A percentile compares a stretch with the other conserved stretches of the same genome.
Evolutionary conservation across 805 yeast genomes (phyloP).

Genomic region (Millerozyma miso): DNA sequence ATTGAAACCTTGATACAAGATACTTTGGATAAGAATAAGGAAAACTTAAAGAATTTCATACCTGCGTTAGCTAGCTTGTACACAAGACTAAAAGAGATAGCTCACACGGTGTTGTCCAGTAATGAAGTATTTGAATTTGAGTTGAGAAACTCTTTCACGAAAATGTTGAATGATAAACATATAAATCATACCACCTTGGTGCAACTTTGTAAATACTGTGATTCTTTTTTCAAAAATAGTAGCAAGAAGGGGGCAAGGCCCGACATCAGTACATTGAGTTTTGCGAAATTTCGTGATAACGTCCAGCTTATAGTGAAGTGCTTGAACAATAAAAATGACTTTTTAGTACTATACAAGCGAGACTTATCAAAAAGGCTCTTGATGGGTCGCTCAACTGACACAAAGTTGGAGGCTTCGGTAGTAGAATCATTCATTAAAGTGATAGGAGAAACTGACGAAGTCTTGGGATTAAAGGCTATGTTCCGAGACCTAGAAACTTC

Average conservation of each 20-base stretch:
- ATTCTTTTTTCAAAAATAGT: constrained; percentile 20
- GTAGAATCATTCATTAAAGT: constrained; percentile 20
- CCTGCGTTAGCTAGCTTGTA: constrained; percentile 12
- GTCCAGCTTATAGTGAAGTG: constrained; percentile 27
- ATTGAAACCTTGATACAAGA: constrained; percentile 4
- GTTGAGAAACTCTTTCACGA: constrained; percentile 24
- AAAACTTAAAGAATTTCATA: constrained; percentile 6
- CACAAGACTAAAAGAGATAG: constrained; percentile 9
- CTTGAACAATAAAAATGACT: constrained; percentile 30
- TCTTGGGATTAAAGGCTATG: constrained; percentile 26
- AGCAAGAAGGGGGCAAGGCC: constrained; percentile 7
- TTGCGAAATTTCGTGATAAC: constrained; percentile 13
- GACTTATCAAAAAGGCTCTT: constrained; percentile 37
- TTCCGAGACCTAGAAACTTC: constrained; percentile 29
- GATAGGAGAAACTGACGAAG: constrained; percentile 30
- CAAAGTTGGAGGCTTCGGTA: constrained; percentile 18
- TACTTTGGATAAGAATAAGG: constrained; percentile 6
- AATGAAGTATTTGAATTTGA: constrained; percentile 26
- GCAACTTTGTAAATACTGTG: constrained; percentile 30
- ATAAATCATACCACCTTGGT: constrained; percentile 13
- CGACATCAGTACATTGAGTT: constrained; percentile 5
- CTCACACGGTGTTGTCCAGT: constrained; percentile 8
- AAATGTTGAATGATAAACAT: constrained; percentile 13
- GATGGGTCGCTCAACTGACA: constrained; percentile 16
- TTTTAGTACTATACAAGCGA: constrained; percentile 25